These are phyloP conservation scores for Symbiodinium pilosum DNA, from an alignment of 73 alveolate species.

Conservation along the genomic window DNA sequence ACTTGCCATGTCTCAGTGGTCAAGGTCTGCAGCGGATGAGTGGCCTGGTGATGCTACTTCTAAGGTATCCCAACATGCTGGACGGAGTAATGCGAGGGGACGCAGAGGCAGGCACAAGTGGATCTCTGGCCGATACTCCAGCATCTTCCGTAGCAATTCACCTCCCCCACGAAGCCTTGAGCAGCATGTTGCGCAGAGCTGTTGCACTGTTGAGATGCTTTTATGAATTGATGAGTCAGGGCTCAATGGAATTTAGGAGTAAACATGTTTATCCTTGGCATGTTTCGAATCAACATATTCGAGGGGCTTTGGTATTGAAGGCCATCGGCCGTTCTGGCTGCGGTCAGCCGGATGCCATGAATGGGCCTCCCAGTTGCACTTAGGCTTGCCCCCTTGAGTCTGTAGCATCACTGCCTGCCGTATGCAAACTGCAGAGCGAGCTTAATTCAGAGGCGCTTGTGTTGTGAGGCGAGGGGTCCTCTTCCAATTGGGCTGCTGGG, in stretches of 20 bases:
- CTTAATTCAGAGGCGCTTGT: neutral
- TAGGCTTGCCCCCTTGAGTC: too few species aligned
- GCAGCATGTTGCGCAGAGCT: neutral
- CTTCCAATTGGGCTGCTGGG: conserved; percentile 94
- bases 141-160: neutral
- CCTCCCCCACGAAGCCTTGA: neutral
- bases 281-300: too few species aligned
- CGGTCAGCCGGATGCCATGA: conserved; percentile 84
- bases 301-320: too few species aligned
- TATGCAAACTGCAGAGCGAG: neutral
- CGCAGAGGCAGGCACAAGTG: conserved; percentile 35
- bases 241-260: too few species aligned
- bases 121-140: too few species aligned
- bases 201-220: neutral
- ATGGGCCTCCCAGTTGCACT: neutral
- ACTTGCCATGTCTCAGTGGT: neutral
- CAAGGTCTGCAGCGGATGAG: too few species aligned
- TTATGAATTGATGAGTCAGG: too few species aligned
- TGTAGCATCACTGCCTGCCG: neutral
- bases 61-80: conserved; percentile 72
- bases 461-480: conserved; percentile 30
- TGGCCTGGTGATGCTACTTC: too few species aligned
- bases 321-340: conserved; percentile 62
- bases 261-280: too few species aligned
- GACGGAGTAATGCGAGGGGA: conserved; percentile 82